These are phyloP conservation scores for Taiozyma onychis DNA, from an alignment of 1,139 yeast genomes.

Conservation along the genomic window DNA sequence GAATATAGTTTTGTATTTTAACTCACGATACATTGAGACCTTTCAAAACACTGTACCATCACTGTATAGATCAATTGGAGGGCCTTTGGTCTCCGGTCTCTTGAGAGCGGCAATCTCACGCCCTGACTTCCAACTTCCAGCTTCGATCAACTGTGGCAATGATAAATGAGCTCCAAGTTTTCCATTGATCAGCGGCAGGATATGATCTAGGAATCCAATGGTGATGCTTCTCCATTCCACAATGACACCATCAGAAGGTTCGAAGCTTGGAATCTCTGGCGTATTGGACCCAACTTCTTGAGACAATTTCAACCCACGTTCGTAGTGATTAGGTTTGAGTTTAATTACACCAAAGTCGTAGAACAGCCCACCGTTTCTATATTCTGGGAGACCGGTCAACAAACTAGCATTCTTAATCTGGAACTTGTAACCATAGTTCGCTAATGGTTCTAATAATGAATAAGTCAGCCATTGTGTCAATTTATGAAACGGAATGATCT, in stretches of 20 bases:
- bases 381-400: slow-evolving; percentile 59
- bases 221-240: slow-evolving; percentile 64
- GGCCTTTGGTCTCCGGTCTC: slow-evolving; percentile 46
- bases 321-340: slow-evolving; percentile 34
- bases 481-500: slow-evolving; percentile 53
- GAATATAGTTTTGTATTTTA: too few species aligned
- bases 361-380: slow-evolving; percentile 56
- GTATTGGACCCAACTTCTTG: slow-evolving; percentile 22
- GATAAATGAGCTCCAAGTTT: slow-evolving; percentile 32
- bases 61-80: slow-evolving; percentile 51
- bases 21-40: too few species aligned
- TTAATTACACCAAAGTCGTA: slow-evolving; percentile 45
- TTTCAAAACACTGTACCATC: slow-evolving; percentile 54
- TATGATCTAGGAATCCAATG: slow-evolving; percentile 45
- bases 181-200: slow-evolving; percentile 42
- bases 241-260: slow-evolving; percentile 48
- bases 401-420: slow-evolving; percentile 33
- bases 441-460: slow-evolving; percentile 47
- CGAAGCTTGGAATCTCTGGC: slow-evolving; percentile 39
- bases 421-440: slow-evolving; percentile 37
- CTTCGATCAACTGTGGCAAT: slow-evolving; percentile 54
- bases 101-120: slow-evolving; percentile 44
- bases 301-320: slow-evolving; percentile 31
- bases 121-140: slow-evolving; percentile 63
- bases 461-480: slow-evolving; percentile 60